These are phyloP conservation scores for Spizellomyces sp. DNA, from an alignment of 192 early-diverging fungal genomes.

Conservation along the genomic window DNA sequence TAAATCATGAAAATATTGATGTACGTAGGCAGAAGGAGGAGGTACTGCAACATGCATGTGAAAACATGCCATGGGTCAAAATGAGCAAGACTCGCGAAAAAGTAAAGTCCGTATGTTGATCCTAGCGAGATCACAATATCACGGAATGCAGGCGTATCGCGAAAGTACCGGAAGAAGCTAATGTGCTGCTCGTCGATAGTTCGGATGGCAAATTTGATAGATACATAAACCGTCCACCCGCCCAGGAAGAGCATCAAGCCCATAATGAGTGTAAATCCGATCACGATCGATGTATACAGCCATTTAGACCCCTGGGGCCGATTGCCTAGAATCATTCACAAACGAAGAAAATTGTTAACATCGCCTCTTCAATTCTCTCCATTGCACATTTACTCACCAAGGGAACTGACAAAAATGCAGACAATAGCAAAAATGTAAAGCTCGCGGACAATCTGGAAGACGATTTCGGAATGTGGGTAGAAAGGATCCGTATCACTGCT, in stretches of 20 bases:
- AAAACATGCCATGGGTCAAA: slow-evolving; percentile 54
- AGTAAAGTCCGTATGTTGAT: slow-evolving; percentile 52
- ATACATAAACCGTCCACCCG: slow-evolving; percentile 42
- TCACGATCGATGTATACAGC: slow-evolving; percentile 69
- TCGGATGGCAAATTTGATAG: slow-evolving; percentile 25
- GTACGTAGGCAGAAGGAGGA: slow-evolving; percentile 47
- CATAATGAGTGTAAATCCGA: slow-evolving; percentile 84
- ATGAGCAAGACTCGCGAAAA: slow-evolving; percentile 40
- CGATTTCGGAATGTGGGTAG: slow-evolving; percentile 40
- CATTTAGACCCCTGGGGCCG: slow-evolving; percentile 36
- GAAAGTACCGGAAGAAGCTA: slow-evolving; percentile 39
- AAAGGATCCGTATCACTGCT: slow-evolving; percentile 48
- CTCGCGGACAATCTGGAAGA: slow-evolving; percentile 33
- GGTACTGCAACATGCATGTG: slow-evolving; percentile 53
- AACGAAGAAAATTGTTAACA: too few species aligned
- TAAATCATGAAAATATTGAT: slow-evolving; percentile 55
- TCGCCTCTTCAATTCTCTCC: too few species aligned
- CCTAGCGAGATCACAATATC: slow-evolving; percentile 44
- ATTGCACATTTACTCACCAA: slow-evolving; percentile 37
- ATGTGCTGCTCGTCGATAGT: not conserved
- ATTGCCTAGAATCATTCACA: too few species aligned
- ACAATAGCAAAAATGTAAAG: slow-evolving; percentile 47
- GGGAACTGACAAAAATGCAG: slow-evolving; percentile 52
- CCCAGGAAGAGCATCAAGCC: slow-evolving; percentile 49
- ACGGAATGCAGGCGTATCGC: slow-evolving; percentile 37